phyloP scores from a whole-genome alignment of 2,329 filamentous ascomycete species.

The Paracorniculantispora psalliotae region DNA sequence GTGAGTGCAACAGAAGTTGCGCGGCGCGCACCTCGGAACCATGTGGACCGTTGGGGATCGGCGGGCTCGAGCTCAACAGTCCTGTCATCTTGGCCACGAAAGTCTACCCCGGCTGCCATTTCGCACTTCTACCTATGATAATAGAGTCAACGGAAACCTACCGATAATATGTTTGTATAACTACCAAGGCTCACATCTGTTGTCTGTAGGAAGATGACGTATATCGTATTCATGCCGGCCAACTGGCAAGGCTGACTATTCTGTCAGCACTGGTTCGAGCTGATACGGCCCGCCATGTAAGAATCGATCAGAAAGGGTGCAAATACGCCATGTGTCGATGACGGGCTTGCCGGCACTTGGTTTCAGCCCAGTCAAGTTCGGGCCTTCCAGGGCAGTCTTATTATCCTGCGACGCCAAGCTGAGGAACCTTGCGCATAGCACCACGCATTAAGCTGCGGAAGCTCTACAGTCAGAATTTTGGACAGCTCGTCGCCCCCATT shows the following conservation, averaged over 20 bases:
- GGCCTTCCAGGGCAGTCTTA: not conserved
- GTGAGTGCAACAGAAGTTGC: not conserved
- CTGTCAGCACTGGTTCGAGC: slow-evolving; percentile 3
- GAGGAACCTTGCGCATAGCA: not conserved
- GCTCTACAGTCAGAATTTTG: not conserved
- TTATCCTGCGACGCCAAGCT: not conserved
- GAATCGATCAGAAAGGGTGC: not conserved
- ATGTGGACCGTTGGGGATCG: not conserved
- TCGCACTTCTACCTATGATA: not conserved
- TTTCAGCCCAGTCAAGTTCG: not conserved
- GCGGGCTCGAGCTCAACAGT: not conserved
- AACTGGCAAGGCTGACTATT: not conserved
- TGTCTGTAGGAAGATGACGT: not conserved
- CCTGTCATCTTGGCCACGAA: not conserved
- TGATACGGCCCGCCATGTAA: not conserved
- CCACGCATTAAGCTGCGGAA: not conserved
- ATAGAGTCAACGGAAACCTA: not conserved
- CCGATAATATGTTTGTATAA: too few relatives aligned
- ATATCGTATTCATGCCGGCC: not conserved
- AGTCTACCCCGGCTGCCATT: not conserved
- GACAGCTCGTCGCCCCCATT: not conserved
- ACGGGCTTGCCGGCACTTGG: not conserved
- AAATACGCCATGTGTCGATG: not conserved
- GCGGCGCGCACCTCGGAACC: not conserved
- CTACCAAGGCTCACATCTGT: not conserved